phyloP scores from a whole-genome alignment of 2,329 filamentous ascomycete species.

The Botrytis sinoallii region DNA sequence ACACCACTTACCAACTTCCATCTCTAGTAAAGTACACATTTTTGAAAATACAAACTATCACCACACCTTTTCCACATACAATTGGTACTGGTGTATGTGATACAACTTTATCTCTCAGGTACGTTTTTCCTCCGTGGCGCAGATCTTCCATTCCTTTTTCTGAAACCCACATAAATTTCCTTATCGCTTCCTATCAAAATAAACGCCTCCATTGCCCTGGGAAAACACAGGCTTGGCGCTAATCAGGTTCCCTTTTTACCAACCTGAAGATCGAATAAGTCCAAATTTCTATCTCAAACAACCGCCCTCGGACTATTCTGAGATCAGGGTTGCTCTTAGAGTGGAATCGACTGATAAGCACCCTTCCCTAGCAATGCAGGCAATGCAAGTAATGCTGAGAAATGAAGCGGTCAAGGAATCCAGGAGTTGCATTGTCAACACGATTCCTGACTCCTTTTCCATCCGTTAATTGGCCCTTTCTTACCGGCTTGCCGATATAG shows the following conservation, averaged over 20 bases:
- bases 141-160: conserved; percentile 13
- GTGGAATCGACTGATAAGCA: conserved; percentile 18
- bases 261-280: not conserved
- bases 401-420: conserved; percentile 20
- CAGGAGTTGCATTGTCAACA: conserved; percentile 4
- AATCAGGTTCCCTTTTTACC: not conserved
- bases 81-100: not conserved
- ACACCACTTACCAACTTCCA: not conserved
- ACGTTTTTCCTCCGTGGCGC: conserved; percentile 7
- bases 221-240: not conserved
- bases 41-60: not conserved
- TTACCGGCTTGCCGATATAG: conserved; percentile 3
- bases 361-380: conserved; percentile 2
- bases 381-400: conserved; percentile 10
- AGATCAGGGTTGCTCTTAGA: not conserved
- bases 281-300: conserved; percentile 11
- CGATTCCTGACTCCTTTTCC: not conserved
- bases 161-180: conserved; percentile 9
- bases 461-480: not conserved
- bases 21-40: not conserved
- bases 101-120: not conserved
- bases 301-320: not conserved
- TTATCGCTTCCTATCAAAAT: conserved; percentile 19
- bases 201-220: conserved; percentile 9
- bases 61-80: not conserved